These are phyloP conservation scores for Verticillium nubilum DNA, from an alignment of 2,329 filamentous ascomycete species.

Conservation along the genomic window DNA sequence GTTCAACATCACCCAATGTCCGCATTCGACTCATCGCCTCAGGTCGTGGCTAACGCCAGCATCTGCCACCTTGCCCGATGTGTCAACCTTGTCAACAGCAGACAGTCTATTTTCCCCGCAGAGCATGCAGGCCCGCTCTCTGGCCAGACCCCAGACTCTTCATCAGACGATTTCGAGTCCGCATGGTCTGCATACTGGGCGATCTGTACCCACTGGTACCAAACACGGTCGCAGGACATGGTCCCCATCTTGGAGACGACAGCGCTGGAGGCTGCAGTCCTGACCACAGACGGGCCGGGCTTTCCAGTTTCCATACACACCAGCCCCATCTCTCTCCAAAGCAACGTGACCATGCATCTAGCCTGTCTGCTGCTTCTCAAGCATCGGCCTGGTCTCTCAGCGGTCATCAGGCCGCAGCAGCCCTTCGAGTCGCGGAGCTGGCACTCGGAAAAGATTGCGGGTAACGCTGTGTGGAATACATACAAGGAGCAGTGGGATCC, in stretches of 20 bases:
- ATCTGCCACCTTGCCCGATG: neutral
- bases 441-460: constrained; percentile 24
- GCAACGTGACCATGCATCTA: neutral
- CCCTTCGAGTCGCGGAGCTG: constrained; percentile 14
- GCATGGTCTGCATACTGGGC: neutral
- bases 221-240: neutral
- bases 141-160: neutral
- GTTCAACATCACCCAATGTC: neutral
- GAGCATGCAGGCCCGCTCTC: neutral
- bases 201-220: neutral
- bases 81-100: neutral
- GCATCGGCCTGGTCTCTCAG: neutral
- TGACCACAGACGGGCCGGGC: neutral
- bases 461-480: constrained; percentile 19
- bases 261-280: neutral
- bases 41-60: neutral
- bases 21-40: neutral
- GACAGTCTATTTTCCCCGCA: neutral
- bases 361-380: neutral
- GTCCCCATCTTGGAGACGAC: neutral
- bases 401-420: neutral
- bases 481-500: constrained; percentile 26
- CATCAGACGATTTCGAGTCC: neutral
- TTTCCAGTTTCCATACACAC: neutral
- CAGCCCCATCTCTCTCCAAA: neutral